Conservation (phyloP, 306 rosid genomes). For the Lathyrus sativus region DNA sequence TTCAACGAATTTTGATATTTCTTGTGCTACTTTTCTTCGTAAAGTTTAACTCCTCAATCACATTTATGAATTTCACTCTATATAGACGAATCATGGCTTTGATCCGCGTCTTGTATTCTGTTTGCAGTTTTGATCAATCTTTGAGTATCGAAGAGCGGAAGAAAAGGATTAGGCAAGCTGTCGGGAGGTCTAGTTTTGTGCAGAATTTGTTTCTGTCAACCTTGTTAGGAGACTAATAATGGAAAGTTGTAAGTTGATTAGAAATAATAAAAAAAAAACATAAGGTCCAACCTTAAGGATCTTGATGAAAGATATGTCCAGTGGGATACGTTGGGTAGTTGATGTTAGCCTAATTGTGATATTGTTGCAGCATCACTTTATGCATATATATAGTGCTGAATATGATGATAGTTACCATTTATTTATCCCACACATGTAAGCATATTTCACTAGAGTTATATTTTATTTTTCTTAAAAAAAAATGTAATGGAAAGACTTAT, state of each 20-base stretch:
- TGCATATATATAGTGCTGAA: slow-evolving; percentile 33
- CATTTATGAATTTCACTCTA: not conserved
- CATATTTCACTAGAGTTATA: slow-evolving; percentile 42
- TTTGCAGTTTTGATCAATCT: slow-evolving; percentile 80
- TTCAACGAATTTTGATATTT: too few species aligned
- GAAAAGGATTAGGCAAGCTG: slow-evolving; percentile 72
- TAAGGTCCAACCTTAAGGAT: slow-evolving; percentile 42
- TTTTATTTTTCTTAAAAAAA: slow-evolving; percentile 32
- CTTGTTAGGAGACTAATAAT: slow-evolving; percentile 58
- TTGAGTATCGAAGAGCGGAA: slow-evolving; percentile 87
- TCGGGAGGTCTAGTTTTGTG: slow-evolving; percentile 86
- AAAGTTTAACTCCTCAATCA: slow-evolving; percentile 12
- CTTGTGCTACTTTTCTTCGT: slow-evolving; percentile 47
- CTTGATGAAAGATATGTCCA: slow-evolving; percentile 39
- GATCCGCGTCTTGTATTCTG: slow-evolving; percentile 15
- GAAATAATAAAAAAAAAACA: slow-evolving; percentile 38
- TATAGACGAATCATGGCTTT: slow-evolving; percentile 8
- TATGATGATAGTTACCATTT: slow-evolving; percentile 40
- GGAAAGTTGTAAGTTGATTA: slow-evolving; percentile 43
- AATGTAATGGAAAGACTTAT: slow-evolving; percentile 37
- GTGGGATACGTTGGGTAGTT: slow-evolving; percentile 44
- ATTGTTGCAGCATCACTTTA: slow-evolving; percentile 31
- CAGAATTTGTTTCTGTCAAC: slow-evolving; percentile 81
- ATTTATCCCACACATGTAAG: slow-evolving; percentile 39
- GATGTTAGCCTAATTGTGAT: slow-evolving; percentile 35